Conservation (phyloP, 1,284 basidiomycete species). For the Ceraceosorus guamensis region DNA sequence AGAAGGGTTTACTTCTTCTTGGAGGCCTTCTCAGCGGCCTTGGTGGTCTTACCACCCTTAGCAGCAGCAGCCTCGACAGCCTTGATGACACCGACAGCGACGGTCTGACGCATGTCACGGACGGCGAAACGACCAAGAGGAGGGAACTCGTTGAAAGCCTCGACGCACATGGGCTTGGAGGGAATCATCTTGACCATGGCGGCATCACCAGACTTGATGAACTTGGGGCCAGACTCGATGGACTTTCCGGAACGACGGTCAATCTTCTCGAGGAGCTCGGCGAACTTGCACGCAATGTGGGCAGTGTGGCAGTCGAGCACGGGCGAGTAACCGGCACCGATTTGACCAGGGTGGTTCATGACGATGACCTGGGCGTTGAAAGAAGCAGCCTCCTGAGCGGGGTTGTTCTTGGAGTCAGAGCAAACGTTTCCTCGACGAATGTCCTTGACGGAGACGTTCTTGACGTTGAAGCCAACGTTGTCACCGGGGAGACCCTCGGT, state of each 20-base stretch:
- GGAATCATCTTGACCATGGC: slow-evolving; percentile 97
- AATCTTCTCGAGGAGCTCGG: slow-evolving; percentile 97
- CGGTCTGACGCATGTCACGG: slow-evolving; percentile 53
- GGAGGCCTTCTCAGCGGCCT: slow-evolving; percentile 85
- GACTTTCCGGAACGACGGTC: slow-evolving; percentile 88
- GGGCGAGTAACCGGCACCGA: slow-evolving; percentile 92
- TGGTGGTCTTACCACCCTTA: slow-evolving; percentile 63
- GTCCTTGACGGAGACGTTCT: slow-evolving; percentile 99
- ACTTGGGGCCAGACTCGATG: slow-evolving; percentile 82
- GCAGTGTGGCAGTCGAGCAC: slow-evolving; percentile 99
- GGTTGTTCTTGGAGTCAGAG: slow-evolving; percentile 99
- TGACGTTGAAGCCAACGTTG: slow-evolving; percentile 86
- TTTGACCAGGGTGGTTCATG: slow-evolving; percentile 99
- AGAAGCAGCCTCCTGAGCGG: slow-evolving; percentile 95
- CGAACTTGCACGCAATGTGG: slow-evolving; percentile 99
- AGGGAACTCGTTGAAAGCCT: slow-evolving; percentile 95
- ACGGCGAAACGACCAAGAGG: slow-evolving; percentile 92
- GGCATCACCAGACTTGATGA: slow-evolving; percentile 60
- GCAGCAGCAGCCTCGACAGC: slow-evolving; percentile 19
- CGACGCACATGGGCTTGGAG: slow-evolving; percentile 96
- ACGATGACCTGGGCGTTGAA: slow-evolving; percentile 99
- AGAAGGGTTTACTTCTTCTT: slow-evolving; percentile 39
- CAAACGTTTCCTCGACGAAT: slow-evolving; percentile 99
- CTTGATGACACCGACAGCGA: slow-evolving; percentile 91
- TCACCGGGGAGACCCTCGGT: slow-evolving; percentile 91